Evolutionary conservation across 768 basidiomycete species (phyloP).

Genomic region (Lentinula detonsa): DNA sequence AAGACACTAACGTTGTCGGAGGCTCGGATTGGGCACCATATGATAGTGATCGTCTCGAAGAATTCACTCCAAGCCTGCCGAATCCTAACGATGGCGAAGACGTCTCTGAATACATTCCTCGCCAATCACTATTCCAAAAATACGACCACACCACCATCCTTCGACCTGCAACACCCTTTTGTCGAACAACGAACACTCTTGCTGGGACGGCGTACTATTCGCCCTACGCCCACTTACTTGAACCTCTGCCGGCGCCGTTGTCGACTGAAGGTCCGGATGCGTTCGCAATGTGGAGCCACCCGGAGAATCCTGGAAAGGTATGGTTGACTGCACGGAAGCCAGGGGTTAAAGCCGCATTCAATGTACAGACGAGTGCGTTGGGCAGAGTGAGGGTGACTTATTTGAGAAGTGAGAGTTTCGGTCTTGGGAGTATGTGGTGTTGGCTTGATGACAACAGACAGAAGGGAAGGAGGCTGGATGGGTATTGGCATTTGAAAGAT

Average conservation of each 20-base stretch:
- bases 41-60: not conserved
- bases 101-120: not conserved
- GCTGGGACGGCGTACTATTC: not conserved
- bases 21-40: not conserved
- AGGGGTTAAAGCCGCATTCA: not conserved
- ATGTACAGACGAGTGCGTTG: not conserved
- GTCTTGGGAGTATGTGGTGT: not conserved
- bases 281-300: not conserved
- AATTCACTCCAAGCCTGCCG: not conserved
- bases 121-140: slow-evolving; percentile 1
- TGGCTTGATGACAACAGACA: not conserved
- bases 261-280: slow-evolving; percentile 1
- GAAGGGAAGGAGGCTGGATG: not conserved
- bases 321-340: not conserved
- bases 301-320: not conserved
- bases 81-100: not conserved
- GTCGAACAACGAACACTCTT: not conserved
- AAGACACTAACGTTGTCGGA: not conserved
- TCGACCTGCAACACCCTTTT: not conserved
- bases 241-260: not conserved
- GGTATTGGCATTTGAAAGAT: not conserved
- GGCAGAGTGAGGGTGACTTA: not conserved
- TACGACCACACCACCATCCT: not conserved
- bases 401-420: slow-evolving; percentile 1
- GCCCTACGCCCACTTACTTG: not conserved